These are phyloP conservation scores for Chytriomyces sp. DNA, from an alignment of 192 early-diverging fungal genomes.

Conservation along the genomic window DNA sequence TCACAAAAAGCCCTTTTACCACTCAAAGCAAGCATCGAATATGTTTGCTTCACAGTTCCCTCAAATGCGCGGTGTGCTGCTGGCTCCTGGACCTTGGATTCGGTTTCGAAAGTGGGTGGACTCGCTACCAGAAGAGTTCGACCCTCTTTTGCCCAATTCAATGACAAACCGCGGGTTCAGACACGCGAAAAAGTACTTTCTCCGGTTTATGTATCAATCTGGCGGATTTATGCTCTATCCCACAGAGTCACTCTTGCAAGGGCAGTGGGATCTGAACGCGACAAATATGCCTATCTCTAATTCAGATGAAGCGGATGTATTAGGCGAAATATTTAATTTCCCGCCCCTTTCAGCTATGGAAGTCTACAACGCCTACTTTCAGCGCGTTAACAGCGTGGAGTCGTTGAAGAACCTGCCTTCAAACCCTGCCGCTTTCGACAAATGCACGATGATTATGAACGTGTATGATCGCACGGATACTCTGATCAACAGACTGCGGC, in stretches of 20 bases:
- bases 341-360: background rate
- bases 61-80: slow-evolving; percentile 4
- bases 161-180: slow-evolving; percentile 33
- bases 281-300: too few relatives aligned
- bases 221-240: slow-evolving; percentile 30
- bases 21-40: background rate
- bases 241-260: too few relatives aligned
- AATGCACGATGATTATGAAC: slow-evolving; percentile 43
- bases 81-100: slow-evolving; percentile 20
- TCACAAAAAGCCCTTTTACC: slow-evolving; percentile 8
- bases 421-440: slow-evolving; percentile 15
- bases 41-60: slow-evolving; percentile 26
- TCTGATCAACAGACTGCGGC: slow-evolving; percentile 26
- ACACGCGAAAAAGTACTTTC: slow-evolving; percentile 13
- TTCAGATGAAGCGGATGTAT: too few relatives aligned
- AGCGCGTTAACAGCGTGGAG: background rate
- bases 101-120: slow-evolving; percentile 20
- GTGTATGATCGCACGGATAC: slow-evolving; percentile 34
- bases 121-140: background rate
- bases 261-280: too few relatives aligned
- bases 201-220: slow-evolving; percentile 23
- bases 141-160: slow-evolving; percentile 30
- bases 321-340: background rate
- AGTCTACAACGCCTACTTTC: slow-evolving; percentile 13
- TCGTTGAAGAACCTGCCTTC: background rate